Evolutionary conservation across 1,139 yeast genomes (phyloP).

Genomic region (Nakaseomyces bracarensis): DNA sequence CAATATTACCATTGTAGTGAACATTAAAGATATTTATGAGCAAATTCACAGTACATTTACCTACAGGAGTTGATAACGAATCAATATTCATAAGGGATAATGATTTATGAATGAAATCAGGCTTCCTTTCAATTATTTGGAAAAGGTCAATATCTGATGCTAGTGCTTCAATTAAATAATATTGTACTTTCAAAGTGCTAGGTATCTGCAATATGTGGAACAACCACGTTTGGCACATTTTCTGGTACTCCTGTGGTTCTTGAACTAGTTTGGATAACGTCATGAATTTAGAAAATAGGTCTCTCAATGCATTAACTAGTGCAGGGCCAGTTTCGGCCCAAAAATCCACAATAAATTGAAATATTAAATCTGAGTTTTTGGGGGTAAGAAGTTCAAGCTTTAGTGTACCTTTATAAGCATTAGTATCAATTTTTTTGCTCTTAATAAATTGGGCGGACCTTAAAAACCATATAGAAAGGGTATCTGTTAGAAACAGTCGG

Average conservation of each 20-base stretch:
- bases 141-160: conserved; percentile 39
- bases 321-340: conserved; percentile 70
- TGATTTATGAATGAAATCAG: conserved; percentile 41
- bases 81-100: conserved; percentile 46
- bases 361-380: conserved; percentile 35
- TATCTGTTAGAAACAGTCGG: conserved; percentile 46
- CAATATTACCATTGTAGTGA: conserved; percentile 15
- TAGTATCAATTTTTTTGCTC: conserved; percentile 14
- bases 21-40: conserved; percentile 33
- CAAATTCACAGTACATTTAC: conserved; percentile 50
- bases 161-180: conserved; percentile 50
- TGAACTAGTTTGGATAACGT: conserved; percentile 33
- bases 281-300: conserved; percentile 47
- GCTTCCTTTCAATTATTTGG: conserved; percentile 38
- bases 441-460: conserved; percentile 34
- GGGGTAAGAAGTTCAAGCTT: conserved; percentile 15
- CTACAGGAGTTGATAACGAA: conserved; percentile 59
- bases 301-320: conserved; percentile 56
- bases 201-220: conserved; percentile 38
- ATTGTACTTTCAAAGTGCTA: conserved; percentile 48
- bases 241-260: conserved; percentile 13
- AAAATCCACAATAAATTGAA: conserved; percentile 53
- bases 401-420: conserved; percentile 17
- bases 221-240: conserved; percentile 40
- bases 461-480: conserved; percentile 55